Conservation (phyloP, 164 flowering plant genomes). For the Vitis cinerea region DNA sequence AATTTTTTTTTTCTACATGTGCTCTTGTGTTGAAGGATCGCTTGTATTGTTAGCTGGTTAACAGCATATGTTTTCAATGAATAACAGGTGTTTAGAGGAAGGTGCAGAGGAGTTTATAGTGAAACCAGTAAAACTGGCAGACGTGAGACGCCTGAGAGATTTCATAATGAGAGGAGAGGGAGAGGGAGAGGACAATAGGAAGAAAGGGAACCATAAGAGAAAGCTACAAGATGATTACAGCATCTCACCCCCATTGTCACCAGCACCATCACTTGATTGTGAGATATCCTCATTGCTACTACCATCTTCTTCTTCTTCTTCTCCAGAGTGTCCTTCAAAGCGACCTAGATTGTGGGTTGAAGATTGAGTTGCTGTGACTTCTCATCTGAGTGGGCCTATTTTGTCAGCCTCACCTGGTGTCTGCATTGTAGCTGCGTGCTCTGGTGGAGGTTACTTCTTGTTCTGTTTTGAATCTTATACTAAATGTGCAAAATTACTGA, state of each 20-base stretch:
- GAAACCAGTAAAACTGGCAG: conserved; percentile 85
- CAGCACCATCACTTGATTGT: background rate
- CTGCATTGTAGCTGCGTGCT: too few species aligned
- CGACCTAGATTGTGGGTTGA: conserved; percentile 15
- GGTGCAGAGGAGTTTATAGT: conserved; percentile 85
- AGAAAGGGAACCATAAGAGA: conserved; percentile 10
- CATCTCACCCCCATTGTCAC: background rate
- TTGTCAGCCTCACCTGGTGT: background rate
- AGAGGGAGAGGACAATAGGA: conserved; percentile 19
- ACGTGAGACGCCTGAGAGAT: conserved; percentile 63
- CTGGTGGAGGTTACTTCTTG: background rate
- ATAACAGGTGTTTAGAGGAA: conserved; percentile 76
- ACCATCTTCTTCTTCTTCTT: conserved; percentile 2
- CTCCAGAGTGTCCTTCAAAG: conserved; percentile 13
- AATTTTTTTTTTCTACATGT: too few species aligned
- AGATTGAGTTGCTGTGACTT: background rate
- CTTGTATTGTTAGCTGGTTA: background rate
- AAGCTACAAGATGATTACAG: conserved; percentile 4
- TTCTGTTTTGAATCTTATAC: conserved; percentile 1
- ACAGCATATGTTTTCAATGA: background rate
- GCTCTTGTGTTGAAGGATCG: background rate
- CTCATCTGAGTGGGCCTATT: background rate
- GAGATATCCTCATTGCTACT: background rate
- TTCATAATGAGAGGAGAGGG: conserved; percentile 36
- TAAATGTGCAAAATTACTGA: background rate